Evolutionary conservation across 2,329 filamentous ascomycete genomes (phyloP).

Genomic region (Colletotrichum truncatum): DNA sequence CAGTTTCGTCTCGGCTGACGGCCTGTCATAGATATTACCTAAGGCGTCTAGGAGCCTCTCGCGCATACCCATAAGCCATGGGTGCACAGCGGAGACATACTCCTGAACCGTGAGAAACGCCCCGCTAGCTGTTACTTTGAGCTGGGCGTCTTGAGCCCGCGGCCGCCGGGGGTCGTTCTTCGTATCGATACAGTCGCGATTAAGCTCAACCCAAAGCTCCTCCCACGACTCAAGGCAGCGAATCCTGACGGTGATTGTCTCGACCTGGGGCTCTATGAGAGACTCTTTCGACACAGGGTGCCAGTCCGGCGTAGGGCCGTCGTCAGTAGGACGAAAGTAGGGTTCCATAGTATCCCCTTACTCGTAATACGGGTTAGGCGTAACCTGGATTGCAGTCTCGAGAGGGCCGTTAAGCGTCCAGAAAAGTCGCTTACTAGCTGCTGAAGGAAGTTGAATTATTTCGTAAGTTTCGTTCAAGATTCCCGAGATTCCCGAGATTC

Average conservation of each 20-base stretch:
- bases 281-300: conserved; percentile 29
- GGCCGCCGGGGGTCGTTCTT: background rate
- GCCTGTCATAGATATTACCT: conserved; percentile 24
- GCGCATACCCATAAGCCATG: background rate
- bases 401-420: conserved; percentile 15
- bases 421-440: background rate
- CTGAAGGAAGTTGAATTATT: background rate
- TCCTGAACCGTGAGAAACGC: conserved; percentile 18
- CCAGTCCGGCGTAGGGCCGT: conserved; percentile 1
- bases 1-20: background rate
- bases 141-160: conserved; percentile 3
- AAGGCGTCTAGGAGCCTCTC: no score
- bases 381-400: conserved; percentile 24
- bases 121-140: conserved; percentile 22
- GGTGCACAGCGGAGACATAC: background rate
- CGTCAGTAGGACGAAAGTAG: conserved; percentile 10
- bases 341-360: conserved; percentile 13
- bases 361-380: conserved; percentile 9
- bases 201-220: background rate
- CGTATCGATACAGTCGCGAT: background rate
- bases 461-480: background rate
- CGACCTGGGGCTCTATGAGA: conserved; percentile 6
- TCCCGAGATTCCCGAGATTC: background rate
- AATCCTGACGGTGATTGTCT: conserved; percentile 1
- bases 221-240: background rate